These are phyloP conservation scores for Crithidia brevicula DNA, from an alignment of 208 protist species.

Conservation along the genomic window DNA sequence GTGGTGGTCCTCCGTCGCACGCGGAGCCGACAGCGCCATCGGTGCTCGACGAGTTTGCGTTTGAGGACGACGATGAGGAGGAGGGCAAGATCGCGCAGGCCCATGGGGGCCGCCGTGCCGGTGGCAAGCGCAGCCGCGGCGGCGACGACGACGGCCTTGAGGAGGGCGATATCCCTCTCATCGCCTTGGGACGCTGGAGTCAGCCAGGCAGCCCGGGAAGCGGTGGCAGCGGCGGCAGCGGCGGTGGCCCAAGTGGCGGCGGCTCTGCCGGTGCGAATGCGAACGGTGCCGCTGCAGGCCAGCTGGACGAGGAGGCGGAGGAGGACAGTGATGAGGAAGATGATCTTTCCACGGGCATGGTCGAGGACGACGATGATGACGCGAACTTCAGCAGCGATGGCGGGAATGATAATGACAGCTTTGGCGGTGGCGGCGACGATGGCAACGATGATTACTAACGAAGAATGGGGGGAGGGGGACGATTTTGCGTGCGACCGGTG, in stretches of 20 bases:
- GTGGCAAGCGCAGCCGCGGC: conserved; percentile 22
- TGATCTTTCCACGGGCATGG: conserved; percentile 44
- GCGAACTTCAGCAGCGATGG: conserved; percentile 31
- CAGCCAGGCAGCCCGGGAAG: neutral
- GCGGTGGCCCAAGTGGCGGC: neutral
- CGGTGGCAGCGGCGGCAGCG: neutral
- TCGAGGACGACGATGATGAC: conserved; percentile 72
- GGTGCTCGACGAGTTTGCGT: conserved; percentile 23
- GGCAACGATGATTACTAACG: conserved; percentile 54
- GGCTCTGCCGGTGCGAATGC: neutral
- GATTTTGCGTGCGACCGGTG: too few species aligned
- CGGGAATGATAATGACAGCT: conserved; percentile 41
- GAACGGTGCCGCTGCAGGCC: neutral
- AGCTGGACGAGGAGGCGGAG: conserved; percentile 24
- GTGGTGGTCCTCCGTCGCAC: neutral
- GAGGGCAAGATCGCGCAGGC: neutral
- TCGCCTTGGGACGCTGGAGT: conserved; percentile 17
- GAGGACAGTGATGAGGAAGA: conserved; percentile 51
- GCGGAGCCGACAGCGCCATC: neutral
- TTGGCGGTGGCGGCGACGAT: conserved; percentile 54
- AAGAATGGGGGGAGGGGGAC: neutral
- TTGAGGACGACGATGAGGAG: conserved; percentile 37
- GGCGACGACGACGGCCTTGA: conserved; percentile 36
- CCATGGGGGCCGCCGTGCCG: conserved; percentile 4
- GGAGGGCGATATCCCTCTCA: conserved; percentile 18